These are phyloP conservation scores for Triticum turgidum DNA, from an alignment of 176 grass and related monocot species.

Conservation along the genomic window DNA sequence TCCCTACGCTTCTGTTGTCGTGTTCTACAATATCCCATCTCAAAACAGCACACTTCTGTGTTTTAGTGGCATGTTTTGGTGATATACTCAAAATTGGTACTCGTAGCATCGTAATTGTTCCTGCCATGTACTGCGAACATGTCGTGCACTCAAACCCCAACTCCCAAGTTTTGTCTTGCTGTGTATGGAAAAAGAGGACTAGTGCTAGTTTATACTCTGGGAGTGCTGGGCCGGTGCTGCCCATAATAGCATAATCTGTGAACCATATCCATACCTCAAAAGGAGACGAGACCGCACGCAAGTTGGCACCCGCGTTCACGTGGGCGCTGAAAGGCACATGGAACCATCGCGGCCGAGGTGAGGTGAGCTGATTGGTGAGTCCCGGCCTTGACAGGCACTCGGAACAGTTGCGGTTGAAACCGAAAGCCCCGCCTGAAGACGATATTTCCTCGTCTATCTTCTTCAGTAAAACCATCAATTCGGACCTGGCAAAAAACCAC, in stretches of 20 bases:
- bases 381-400: neutral
- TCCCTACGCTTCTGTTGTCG: too few relatives aligned
- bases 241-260: neutral
- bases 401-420: slow-evolving; percentile 22
- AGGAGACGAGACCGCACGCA: neutral
- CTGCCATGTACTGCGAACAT: neutral
- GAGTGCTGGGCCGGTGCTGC: neutral
- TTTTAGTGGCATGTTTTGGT: too few relatives aligned
- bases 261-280: slow-evolving; percentile 19
- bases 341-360: neutral
- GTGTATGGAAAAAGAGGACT: neutral
- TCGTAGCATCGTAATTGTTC: neutral
- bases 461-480: neutral
- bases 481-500: too few relatives aligned
- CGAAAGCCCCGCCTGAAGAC: slow-evolving; percentile 1
- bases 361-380: neutral
- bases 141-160: too few relatives aligned
- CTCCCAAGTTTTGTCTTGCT: neutral
- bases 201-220: neutral
- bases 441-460: neutral
- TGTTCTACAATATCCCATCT: neutral
- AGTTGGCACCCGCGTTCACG: neutral
- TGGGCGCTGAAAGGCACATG: slow-evolving; percentile 24
- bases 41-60: neutral
- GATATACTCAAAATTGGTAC: too few relatives aligned